A percentile compares a stretch with the other conserved stretches of the same genome.
Evolutionary conservation across 257 asterid genomes (phyloP).

Genomic region (Salvia rosmarinus): DNA sequence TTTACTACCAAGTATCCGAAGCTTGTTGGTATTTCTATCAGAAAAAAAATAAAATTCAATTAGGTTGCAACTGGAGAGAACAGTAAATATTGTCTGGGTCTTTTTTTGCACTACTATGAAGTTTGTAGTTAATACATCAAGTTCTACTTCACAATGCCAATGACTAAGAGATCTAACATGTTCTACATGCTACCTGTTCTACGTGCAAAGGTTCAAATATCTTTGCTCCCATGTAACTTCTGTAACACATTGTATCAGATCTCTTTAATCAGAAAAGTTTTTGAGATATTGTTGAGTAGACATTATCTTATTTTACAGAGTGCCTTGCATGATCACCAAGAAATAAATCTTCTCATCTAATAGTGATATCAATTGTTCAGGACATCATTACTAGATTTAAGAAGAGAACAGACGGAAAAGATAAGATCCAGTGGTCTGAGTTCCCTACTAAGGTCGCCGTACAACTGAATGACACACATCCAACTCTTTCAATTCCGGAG

Average conservation of each 20-base stretch:
- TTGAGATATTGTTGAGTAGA: constrained; percentile 17
- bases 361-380: constrained; percentile 46
- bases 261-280: constrained; percentile 1
- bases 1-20: constrained; percentile 14
- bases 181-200: constrained; percentile 6
- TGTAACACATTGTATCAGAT: constrained; percentile 7
- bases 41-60: neutral
- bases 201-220: constrained; percentile 10
- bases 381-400: constrained; percentile 88
- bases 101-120: neutral
- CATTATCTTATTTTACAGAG: constrained; percentile 5
- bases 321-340: constrained; percentile 26
- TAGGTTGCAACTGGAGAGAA: constrained; percentile 4
- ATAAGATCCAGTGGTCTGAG: constrained; percentile 67
- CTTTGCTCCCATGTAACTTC: neutral
- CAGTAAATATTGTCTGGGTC: constrained; percentile 1
- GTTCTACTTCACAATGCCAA: constrained; percentile 11
- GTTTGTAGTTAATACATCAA: constrained; percentile 13
- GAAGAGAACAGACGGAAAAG: constrained; percentile 65
- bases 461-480: constrained; percentile 97
- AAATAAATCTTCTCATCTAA: constrained; percentile 21
- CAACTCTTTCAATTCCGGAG: constrained; percentile 97
- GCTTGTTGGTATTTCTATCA: neutral
- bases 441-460: constrained; percentile 94
- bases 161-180: neutral